Conservation (phyloP, 148 eudicot genomes). For the Rhododendron vialii region DNA sequence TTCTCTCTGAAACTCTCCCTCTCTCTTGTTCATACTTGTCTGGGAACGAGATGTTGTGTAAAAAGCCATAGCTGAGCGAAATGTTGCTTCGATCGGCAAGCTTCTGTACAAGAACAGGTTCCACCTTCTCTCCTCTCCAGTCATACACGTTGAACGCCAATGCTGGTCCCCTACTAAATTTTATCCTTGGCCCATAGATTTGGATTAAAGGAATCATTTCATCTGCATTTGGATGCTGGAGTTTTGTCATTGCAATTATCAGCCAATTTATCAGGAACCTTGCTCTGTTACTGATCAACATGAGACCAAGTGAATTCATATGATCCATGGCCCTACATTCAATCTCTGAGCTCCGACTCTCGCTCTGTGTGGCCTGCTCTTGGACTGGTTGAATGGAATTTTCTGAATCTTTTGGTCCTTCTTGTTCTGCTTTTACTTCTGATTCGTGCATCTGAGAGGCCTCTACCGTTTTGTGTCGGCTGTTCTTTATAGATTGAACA, state of each 20-base stretch:
- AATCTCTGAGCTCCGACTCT: constrained; percentile 12
- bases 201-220: constrained; percentile 48
- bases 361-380: constrained; percentile 5
- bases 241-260: constrained; percentile 64
- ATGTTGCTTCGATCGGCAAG: constrained; percentile 86
- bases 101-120: constrained; percentile 85
- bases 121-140: constrained; percentile 88
- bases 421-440: constrained; percentile 12
- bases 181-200: constrained; percentile 84
- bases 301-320: constrained; percentile 65
- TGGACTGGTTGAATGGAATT: neutral
- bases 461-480: constrained; percentile 20
- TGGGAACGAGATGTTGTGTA: constrained; percentile 62
- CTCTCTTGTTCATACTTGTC: constrained; percentile 58
- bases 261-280: constrained; percentile 90
- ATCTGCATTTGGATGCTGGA: constrained; percentile 70
- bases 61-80: constrained; percentile 57
- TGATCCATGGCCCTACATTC: constrained; percentile 79
- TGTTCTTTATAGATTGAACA: neutral
- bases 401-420: constrained; percentile 20
- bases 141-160: constrained; percentile 85
- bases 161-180: constrained; percentile 82
- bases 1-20: constrained; percentile 35
- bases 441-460: neutral
- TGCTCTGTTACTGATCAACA: constrained; percentile 52